Conservation (phyloP, 2,329 filamentous ascomycete genomes). For the Colletotrichum ledebouriae region DNA sequence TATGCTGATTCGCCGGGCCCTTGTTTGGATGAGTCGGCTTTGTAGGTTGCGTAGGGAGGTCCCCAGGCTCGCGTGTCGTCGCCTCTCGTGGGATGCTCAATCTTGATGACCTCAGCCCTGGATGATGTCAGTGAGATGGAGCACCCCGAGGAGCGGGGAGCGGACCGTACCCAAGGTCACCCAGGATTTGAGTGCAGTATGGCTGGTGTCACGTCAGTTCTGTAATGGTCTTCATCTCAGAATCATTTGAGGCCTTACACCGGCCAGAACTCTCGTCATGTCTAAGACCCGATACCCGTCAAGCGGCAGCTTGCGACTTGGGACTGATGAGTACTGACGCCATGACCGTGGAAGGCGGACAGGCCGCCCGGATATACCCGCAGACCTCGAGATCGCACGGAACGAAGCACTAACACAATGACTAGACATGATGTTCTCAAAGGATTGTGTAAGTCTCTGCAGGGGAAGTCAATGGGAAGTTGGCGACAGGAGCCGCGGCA, state of each 20-base stretch:
- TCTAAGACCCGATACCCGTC: conserved; percentile 91
- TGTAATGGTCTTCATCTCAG: accelerated
- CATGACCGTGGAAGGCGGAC: conserved; percentile 32
- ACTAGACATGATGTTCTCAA: conserved; percentile 5
- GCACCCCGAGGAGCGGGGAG: conserved; percentile 33
- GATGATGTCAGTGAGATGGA: conserved; percentile 47
- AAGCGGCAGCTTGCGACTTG: conserved; percentile 69
- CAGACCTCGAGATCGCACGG: conserved; percentile 4
- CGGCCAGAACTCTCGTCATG: conserved; percentile 95
- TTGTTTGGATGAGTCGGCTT: conserved; percentile 66
- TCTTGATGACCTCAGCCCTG: conserved; percentile 93
- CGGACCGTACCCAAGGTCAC: conserved; percentile 85
- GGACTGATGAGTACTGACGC: conserved; percentile 50
- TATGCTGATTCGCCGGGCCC: conserved; percentile 95
- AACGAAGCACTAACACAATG: background rate
- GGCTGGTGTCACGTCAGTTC: conserved; percentile 69
- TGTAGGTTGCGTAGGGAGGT: conserved; percentile 89
- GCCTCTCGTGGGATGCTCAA: conserved; percentile 91
- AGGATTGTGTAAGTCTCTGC: background rate
- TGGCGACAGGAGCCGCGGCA: conserved; percentile 10
- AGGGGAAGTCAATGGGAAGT: conserved; percentile 20
- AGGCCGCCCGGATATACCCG: background rate
- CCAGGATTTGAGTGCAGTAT: conserved; percentile 96
- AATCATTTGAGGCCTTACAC: conserved; percentile 69
- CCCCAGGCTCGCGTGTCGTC: conserved; percentile 98